Percentiles rank a stretch among this genome's conserved stretches.
Conservation (phyloP, 2,329 filamentous ascomycete species). For the Conoideocrella luteorostrata region DNA sequence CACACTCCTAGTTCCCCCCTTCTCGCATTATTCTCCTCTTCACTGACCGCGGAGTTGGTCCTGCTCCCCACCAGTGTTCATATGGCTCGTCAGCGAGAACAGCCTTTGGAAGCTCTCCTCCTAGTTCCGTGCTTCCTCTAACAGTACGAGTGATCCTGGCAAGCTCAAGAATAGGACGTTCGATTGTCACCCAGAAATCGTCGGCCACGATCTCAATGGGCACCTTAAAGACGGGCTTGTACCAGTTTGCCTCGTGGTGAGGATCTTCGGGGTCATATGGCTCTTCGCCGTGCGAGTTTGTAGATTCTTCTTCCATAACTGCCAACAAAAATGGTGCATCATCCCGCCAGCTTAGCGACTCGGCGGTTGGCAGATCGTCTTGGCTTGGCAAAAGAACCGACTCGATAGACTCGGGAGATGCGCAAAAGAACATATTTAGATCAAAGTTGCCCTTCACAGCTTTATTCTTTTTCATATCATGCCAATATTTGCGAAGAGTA, state of each 20-base stretch:
- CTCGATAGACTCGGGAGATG: constrained; percentile 11
- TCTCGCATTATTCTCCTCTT: constrained; percentile 1
- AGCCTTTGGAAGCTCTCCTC: constrained; percentile 7
- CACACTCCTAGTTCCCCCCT: neutral
- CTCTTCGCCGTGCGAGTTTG: constrained; percentile 10
- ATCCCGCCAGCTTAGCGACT: constrained; percentile 6
- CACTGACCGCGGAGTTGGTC: neutral
- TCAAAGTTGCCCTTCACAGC: neutral
- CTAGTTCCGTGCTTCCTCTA: constrained; percentile 9
- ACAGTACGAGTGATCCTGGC: constrained; percentile 10
- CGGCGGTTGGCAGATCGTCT: constrained; percentile 7
- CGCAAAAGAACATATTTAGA: constrained; percentile 13
- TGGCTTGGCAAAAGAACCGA: constrained; percentile 8
- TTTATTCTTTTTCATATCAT: constrained; percentile 1
- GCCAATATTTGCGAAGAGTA: constrained; percentile 4
- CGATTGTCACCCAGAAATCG: constrained; percentile 12
- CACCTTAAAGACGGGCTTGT: constrained; percentile 15
- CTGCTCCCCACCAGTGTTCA: neutral
- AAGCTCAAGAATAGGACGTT: neutral
- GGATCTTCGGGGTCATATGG: constrained; percentile 9
- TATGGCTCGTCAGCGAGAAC: constrained; percentile 1
- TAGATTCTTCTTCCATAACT: constrained; percentile 7
- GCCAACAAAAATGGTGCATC: constrained; percentile 13
- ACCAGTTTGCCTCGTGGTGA: constrained; percentile 9
- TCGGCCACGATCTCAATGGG: constrained; percentile 13